Percentiles rank a stretch among this genome's conserved stretches.
Evolutionary conservation across 169 alveolate genomes (phyloP).

Genomic region (Eimeria falciformis): DNA sequence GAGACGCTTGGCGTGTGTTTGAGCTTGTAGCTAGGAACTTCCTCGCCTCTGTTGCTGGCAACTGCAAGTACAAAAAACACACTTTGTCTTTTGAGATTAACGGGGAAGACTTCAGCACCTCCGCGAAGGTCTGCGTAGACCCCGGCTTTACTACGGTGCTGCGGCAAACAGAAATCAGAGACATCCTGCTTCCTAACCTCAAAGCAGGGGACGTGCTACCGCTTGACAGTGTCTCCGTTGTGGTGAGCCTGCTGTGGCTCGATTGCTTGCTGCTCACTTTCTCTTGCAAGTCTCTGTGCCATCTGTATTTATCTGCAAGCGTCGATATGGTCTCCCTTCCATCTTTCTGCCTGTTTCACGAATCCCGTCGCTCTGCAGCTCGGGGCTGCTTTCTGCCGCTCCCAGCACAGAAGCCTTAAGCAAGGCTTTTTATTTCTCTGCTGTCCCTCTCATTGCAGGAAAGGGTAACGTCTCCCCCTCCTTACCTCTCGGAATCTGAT

Average conservation of each 20-base stretch:
- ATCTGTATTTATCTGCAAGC: too few relatives aligned
- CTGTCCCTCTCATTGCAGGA: slow-evolving; percentile 39
- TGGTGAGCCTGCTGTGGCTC: slow-evolving; percentile 69
- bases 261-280: too few relatives aligned
- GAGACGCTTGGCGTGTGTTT: slow-evolving; percentile 88
- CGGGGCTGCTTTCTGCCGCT: not conserved
- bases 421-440: not conserved
- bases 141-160: slow-evolving; percentile 89
- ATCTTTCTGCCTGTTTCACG: not conserved
- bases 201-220: slow-evolving; percentile 81
- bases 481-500: slow-evolving; percentile 96
- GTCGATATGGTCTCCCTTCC: too few relatives aligned
- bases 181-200: slow-evolving; percentile 81
- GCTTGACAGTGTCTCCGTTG: slow-evolving; percentile 64
- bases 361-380: not conserved
- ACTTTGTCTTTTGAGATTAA: slow-evolving; percentile 84
- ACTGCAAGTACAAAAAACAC: slow-evolving; percentile 86
- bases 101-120: slow-evolving; percentile 86
- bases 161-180: slow-evolving; percentile 79
- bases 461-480: slow-evolving; percentile 95
- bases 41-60: slow-evolving; percentile 91
- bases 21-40: slow-evolving; percentile 90
- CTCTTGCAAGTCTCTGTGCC: too few relatives aligned
- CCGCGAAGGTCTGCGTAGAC: slow-evolving; percentile 86
- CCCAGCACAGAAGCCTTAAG: too few relatives aligned